Conservation (phyloP, 305 asterid genomes). For the Ilex paraguariensis region DNA sequence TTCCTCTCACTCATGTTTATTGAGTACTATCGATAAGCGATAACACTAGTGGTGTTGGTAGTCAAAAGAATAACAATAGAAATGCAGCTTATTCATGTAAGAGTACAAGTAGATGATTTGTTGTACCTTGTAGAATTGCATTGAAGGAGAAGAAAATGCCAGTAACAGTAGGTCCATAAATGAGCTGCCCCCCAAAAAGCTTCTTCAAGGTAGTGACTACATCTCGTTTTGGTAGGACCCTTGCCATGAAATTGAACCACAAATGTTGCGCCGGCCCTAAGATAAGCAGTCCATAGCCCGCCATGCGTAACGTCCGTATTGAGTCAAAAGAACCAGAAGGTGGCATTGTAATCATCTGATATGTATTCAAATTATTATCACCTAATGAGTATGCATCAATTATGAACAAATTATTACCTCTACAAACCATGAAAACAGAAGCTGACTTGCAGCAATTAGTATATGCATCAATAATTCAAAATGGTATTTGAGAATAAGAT, state of each 20-base stretch:
- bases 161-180: constrained; percentile 53
- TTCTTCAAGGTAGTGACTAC: constrained; percentile 65
- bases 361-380: neutral
- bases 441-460: no score
- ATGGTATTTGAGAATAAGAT: no score
- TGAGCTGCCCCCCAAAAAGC: constrained; percentile 60
- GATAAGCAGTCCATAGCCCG: constrained; percentile 64
- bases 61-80: neutral
- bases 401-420: neutral
- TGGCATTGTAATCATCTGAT: constrained; percentile 55
- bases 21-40: no score
- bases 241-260: constrained; percentile 72
- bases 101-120: neutral
- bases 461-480: no score
- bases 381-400: neutral
- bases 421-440: neutral
- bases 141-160: constrained; percentile 64
- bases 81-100: constrained; percentile 10
- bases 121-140: constrained; percentile 79
- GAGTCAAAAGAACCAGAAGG: constrained; percentile 46
- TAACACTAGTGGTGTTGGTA: neutral
- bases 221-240: constrained; percentile 60
- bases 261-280: constrained; percentile 75
- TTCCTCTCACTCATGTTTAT: no score
- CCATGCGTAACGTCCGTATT: constrained; percentile 65